Evolutionary conservation across 1,139 yeast species (phyloP), one percentile per base, ranked within the genome.

Genomic region (Diutina rugosa): DNA sequence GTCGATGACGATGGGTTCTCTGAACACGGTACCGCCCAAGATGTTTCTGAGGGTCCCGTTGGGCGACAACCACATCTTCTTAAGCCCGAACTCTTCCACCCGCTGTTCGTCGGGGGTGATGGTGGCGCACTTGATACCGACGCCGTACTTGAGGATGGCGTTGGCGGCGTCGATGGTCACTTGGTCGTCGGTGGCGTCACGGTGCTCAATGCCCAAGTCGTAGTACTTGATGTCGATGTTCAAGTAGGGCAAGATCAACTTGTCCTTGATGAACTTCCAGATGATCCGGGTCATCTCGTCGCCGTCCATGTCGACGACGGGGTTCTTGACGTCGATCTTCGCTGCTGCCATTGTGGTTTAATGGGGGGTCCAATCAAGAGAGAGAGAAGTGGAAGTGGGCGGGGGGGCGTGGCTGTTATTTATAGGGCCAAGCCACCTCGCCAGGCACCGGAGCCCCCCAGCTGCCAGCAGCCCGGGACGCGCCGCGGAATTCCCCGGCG

Each of bases 91-190:
- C 73, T 91, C 98, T 71, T 88, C 74, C 57, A 91, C 97, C 65
- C 98, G 83, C 51, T 87, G 91, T 76, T 91, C 98, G 70, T 91
- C 98, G 8, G 98, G 98, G n/a, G 98, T 91, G 70, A 91, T 91
- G 58, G 98, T 91, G 56, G 98, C 98, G 76, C 98, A 91, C 76
- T 91, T 91, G 66, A 91, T 87, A 59, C 96, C 98, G 55, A 91
- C 98, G 58, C 90, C 89, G 70, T 89, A 85, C 73, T 90, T 79
- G 70, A 84, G 78, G 65, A 89, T 90, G 57, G 98, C 98, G 60
- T 87, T 77, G 46, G 97, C 97, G 7, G 97, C 90, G 61, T 91
- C 97, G 56, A 79, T 70, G 35, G 98, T 91, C 65, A 91, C 90
- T 73, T 87, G 75, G 71, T 91, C 98, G 64, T 89, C 79, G 54